Conservation (phyloP, 257 asterid genomes). For the Datura wrightii region DNA sequence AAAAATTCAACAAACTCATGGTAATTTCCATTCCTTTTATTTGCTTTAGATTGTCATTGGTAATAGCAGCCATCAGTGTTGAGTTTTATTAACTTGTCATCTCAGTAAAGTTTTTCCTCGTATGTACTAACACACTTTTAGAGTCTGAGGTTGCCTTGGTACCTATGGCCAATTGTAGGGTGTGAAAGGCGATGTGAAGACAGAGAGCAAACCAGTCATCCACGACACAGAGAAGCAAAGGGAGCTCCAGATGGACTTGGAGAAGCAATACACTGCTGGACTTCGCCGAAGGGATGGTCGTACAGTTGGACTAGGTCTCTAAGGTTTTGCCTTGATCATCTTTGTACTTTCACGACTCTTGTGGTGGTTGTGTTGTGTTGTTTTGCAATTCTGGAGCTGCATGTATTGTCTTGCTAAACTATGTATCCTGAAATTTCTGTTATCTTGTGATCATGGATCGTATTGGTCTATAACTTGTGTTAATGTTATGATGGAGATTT, state of each 20-base stretch:
- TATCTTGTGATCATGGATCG: neutral
- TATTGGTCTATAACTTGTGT: neutral
- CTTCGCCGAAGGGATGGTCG: constrained; percentile 98
- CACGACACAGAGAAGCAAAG: constrained; percentile 76
- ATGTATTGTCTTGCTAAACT: neutral
- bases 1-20: constrained; percentile 99
- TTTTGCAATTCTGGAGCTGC: constrained; percentile 17
- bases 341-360: neutral
- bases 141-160: constrained; percentile 99
- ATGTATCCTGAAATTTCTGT: neutral
- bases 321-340: constrained; percentile 26
- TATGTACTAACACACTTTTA: constrained; percentile 83
- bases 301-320: constrained; percentile 96
- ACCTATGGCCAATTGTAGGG: constrained; percentile 98
- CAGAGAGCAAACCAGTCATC: constrained; percentile 64
- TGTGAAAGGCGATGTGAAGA: constrained; percentile 76
- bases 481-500: too few relatives aligned
- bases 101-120: constrained; percentile 35
- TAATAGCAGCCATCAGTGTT: neutral
- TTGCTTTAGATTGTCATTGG: constrained; percentile 29
- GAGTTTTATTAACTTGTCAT: constrained; percentile 29
- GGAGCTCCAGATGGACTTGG: constrained; percentile 92
- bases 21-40: constrained; percentile 56
- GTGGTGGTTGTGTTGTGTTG: neutral
- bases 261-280: constrained; percentile 97